A percentile compares a stretch with the other conserved stretches of the same genome.
Conservation (phyloP, 2,329 filamentous ascomycete genomes). For the Colletotrichum orchidophilum region DNA sequence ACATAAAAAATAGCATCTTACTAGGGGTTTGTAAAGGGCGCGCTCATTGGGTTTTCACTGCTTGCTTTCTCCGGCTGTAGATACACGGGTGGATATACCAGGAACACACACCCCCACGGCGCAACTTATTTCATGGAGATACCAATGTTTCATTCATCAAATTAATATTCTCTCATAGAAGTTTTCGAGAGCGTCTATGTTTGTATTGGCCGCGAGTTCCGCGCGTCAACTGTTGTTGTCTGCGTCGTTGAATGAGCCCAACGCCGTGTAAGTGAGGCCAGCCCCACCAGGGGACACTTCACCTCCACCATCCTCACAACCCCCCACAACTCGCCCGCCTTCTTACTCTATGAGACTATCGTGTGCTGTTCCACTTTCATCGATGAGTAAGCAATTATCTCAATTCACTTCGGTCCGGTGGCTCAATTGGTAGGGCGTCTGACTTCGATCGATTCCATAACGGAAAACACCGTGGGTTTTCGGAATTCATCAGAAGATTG, state of each 20-base stretch:
- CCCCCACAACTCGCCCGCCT: rapidly evolving
- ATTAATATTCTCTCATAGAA: background rate
- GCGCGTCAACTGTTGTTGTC: background rate
- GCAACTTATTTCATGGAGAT: background rate
- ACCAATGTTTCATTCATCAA: slow-evolving; percentile 10
- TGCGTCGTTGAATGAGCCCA: background rate
- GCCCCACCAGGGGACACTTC: too few relatives aligned
- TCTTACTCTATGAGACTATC: background rate
- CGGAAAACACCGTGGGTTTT: background rate
- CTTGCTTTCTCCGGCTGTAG: background rate
- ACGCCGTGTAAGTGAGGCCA: background rate
- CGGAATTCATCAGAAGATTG: background rate
- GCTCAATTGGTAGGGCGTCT: background rate
- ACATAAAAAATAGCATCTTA: background rate
- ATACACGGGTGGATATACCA: background rate
- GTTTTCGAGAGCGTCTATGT: background rate
- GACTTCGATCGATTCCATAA: background rate
- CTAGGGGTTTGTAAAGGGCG: too few relatives aligned
- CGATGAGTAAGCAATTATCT: background rate
- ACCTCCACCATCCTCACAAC: background rate
- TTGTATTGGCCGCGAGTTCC: background rate
- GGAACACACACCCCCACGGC: background rate
- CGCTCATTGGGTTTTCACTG: background rate
- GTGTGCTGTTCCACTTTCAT: background rate
- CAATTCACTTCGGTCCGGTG: background rate